Base-by-base conservation (phyloP, 495 filamentous ascomycete genomes). In the Penicillium steckii region DNA sequence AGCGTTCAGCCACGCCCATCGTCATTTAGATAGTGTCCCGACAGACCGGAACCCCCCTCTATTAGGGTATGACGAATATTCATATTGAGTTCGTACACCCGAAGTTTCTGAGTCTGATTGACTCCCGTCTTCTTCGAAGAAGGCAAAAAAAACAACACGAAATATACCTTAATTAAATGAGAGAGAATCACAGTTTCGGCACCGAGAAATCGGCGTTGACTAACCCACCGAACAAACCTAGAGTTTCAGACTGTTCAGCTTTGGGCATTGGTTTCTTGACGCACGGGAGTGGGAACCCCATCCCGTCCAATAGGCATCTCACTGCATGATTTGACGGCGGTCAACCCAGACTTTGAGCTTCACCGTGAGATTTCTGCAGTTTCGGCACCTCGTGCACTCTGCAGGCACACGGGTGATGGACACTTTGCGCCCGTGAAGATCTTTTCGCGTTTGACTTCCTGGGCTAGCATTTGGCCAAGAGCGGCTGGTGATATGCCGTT, bases 281-380 rank as follows among this genome's bases (percentile, higher is more conserved):
- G 13, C 21, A 48, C 13, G 18, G 13, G 27, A 29, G 46, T 48
- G 42, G 42, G 25, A 25, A 27, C 42, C 5, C 25, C 42, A 13
- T 26, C 25, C 25, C 42, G 22, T 15, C 25, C 42, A 23, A 10
- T 18, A 29, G 23, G 17, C 12, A 19, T 30, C 8, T 41, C 15
- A 19, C 17, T 30, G 48, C 19, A 33, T 35, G 48, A 44, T 51
- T 44, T 44, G 48, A 51, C 40, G 44, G 48, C 22, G 38, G 23
- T 30, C 1, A 12, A 37, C 9, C 15, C 38, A 30, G 22, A 41
- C 22, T 29, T 25, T 15, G 22, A 6, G 42, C 12, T 15, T 25
- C n/a, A 13, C 10, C 4, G 42, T 44, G 42, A 44, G 27, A 9
- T 26, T 8, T 35, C 22, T 41, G 35, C 35, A 24, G 30, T 26